Conservation (phyloP, 805 yeast genomes). For the Lachancea thermotolerans region DNA sequence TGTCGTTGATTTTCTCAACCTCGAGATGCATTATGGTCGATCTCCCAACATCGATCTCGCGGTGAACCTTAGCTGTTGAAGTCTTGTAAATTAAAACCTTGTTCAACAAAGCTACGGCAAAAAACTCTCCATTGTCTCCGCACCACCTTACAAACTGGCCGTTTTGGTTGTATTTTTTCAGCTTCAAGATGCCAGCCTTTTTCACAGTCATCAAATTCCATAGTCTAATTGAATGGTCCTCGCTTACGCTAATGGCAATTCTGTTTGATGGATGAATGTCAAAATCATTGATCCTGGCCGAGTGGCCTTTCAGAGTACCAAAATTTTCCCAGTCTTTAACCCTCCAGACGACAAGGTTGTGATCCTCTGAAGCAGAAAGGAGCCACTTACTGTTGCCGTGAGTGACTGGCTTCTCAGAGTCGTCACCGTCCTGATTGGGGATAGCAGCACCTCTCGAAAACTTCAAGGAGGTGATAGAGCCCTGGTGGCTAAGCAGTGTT, state of each 20-base stretch:
- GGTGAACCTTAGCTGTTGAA: constrained; percentile 49
- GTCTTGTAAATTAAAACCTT: constrained; percentile 62
- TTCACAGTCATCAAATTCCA: constrained; percentile 98
- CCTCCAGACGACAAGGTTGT: constrained; percentile 86
- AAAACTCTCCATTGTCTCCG: constrained; percentile 52
- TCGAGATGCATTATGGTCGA: constrained; percentile 64
- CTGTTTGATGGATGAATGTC: constrained; percentile 87
- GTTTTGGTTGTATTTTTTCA: constrained; percentile 60
- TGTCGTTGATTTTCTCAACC: constrained; percentile 38
- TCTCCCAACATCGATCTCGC: constrained; percentile 42
- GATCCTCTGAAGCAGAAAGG: constrained; percentile 85
- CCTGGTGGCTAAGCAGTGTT: constrained; percentile 79
- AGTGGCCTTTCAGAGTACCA: constrained; percentile 85
- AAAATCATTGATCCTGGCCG: constrained; percentile 73
- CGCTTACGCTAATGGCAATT: constrained; percentile 84
- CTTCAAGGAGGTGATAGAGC: constrained; percentile 70
- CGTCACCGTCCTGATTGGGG: constrained; percentile 12
- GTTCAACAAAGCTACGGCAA: constrained; percentile 66
- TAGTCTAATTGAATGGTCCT: constrained; percentile 73
- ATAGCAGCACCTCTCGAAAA: constrained; percentile 50
- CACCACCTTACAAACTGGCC: constrained; percentile 68
- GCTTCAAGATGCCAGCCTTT: constrained; percentile 78
- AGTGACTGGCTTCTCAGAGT: constrained; percentile 35
- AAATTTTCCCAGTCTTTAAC: constrained; percentile 94
- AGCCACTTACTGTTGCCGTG: constrained; percentile 58